Evolutionary conservation across 2,329 filamentous ascomycete genomes (phyloP).

Genomic region (Xylariaceae sp.): DNA sequence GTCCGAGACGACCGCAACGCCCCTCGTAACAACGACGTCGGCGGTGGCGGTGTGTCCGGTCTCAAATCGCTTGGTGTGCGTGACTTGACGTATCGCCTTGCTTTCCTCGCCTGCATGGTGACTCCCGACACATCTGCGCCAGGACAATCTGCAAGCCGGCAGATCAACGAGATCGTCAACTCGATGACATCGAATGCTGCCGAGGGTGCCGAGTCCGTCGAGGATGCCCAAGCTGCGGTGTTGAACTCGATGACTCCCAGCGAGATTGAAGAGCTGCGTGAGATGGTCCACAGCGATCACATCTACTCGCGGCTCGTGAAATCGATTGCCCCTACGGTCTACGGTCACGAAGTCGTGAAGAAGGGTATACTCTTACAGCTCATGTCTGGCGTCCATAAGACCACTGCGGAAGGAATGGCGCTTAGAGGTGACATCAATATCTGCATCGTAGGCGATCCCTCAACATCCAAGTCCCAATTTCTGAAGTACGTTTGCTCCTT

Average conservation of each 20-base stretch:
- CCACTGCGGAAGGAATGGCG: constrained; percentile 89
- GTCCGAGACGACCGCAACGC: constrained; percentile 75
- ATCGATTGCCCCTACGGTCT: constrained; percentile 93
- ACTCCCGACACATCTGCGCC: constrained; percentile 79
- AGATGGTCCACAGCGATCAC: constrained; percentile 91
- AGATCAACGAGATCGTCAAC: constrained; percentile 77
- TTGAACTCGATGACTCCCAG: constrained; percentile 76
- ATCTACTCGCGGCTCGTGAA: constrained; percentile 91
- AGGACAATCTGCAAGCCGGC: constrained; percentile 67
- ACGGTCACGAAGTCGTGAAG: constrained; percentile 95
- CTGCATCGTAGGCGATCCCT: constrained; percentile 94
- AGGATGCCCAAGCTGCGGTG: constrained; percentile 81
- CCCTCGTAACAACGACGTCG: constrained; percentile 69
- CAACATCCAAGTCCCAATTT: constrained; percentile 96
- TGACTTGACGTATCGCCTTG: constrained; percentile 89
- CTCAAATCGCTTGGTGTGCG: constrained; percentile 90
- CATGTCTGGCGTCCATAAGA: constrained; percentile 92
- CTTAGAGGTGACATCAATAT: constrained; percentile 98
- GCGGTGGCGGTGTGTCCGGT: constrained; percentile 78
- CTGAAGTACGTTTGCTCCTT: constrained; percentile 97
- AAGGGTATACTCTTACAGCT: constrained; percentile 92
- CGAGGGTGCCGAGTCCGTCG: constrained; percentile 66
- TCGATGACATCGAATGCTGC: constrained; percentile 70
- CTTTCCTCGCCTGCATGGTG: constrained; percentile 97
- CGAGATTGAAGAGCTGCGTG: constrained; percentile 86